Evolutionary conservation across 495 filamentous ascomycete genomes (phyloP), one percentile per base, ranked within the genome.

Genomic region (Staphylotrichum tortipilum): DNA sequence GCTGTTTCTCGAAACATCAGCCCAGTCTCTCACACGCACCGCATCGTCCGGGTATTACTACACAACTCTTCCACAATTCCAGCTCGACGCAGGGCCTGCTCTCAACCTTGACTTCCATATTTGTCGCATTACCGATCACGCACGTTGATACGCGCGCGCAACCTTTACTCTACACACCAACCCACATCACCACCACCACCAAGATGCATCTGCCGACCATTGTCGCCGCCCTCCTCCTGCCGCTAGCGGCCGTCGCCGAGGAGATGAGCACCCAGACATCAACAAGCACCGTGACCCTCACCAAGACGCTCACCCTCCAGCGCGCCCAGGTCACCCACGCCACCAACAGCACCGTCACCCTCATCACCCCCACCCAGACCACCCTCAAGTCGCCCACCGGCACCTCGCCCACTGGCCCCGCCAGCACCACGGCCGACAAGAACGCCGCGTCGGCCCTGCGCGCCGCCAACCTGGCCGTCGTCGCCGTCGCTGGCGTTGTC

Each of bases 231-330:
- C 62, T 76, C 38, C 65, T 77, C 45, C 69, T 75, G 46, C 62
- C 69, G 41, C 62, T 72, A 42, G 50, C 71, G 46, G 59, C 69
- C 29, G 53, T 70, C 33, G 66, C 69, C 7, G 61, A 61, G 31
- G 53, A 60, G 9, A 2, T 52, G 24, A 53, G 58, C 12, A 72
- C 68, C 36, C 65, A 65, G 3, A 78, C 73, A 34, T 53, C 64
- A 42, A 78, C 75, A 47, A 74, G 69, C 36, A 75, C 68, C 23
- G 55, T 68, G 55, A 77, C 74, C 28, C 66, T 76, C 57, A 78
- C 75, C 54, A 69, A 71, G 60, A 77, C 73, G 17, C 61, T 78
- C 63, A 78, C 70, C 47, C 69, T 77, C 48, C 52, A 58, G 46
- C 63, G 61, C 50, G 65, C 30, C 2, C 18, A 65, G 28, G 58